phyloP scores from a whole-genome alignment of 2,329 filamentous ascomycete species.

The Arthrobotrys sphaeroides region DNA sequence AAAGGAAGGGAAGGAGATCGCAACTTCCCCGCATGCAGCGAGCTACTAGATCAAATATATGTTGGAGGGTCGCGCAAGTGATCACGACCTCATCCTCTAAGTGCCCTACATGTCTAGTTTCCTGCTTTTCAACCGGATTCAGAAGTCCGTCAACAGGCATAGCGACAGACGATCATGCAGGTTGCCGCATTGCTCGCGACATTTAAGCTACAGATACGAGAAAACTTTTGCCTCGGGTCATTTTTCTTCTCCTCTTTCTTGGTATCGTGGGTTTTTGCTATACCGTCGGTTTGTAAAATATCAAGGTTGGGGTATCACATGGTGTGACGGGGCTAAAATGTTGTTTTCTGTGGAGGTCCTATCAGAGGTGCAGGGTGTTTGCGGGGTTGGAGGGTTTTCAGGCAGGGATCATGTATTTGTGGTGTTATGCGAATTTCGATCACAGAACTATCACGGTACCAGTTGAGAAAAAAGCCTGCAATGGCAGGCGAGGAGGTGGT shows the following conservation, averaged over 20 bases:
- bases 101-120: neutral
- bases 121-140: constrained; percentile 10
- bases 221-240: constrained; percentile 4
- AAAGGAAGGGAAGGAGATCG: neutral
- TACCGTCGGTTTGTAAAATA: neutral
- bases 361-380: constrained; percentile 45
- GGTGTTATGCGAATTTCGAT: constrained; percentile 24
- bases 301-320: constrained; percentile 47
- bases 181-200: constrained; percentile 20
- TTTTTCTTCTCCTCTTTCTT: neutral
- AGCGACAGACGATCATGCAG: constrained; percentile 18
- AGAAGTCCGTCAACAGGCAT: neutral
- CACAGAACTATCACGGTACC: constrained; percentile 48
- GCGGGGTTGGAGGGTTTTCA: constrained; percentile 35
- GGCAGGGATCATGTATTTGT: constrained; percentile 30
- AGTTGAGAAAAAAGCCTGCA: neutral
- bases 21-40: constrained; percentile 39
- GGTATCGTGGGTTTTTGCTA: neutral
- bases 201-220: neutral
- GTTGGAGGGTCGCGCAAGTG: constrained; percentile 49
- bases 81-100: constrained; percentile 25
- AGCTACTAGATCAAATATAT: constrained; percentile 29
- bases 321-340: constrained; percentile 33
- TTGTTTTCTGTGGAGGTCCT: constrained; percentile 18
- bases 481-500: neutral